These are phyloP conservation scores for Aureobasidium sp. DNA, from an alignment of 2,329 filamentous ascomycete species.

Conservation along the genomic window DNA sequence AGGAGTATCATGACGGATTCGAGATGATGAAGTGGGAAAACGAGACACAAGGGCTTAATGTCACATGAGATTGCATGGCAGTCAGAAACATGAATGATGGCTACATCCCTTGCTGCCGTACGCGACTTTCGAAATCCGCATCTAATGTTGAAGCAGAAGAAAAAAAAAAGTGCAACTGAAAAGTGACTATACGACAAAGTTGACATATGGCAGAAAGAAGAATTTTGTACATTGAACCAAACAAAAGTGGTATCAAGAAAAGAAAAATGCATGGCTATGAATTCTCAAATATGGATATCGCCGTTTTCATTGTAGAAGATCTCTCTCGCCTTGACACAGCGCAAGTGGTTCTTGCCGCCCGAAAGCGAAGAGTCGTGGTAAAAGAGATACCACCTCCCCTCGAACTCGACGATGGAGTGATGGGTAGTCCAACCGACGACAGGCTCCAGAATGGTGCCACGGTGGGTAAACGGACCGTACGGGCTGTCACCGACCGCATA, in stretches of 20 bases:
- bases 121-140: too few species aligned
- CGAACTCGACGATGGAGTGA: conserved; percentile 69
- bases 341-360: conserved; percentile 61
- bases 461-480: conserved; percentile 65
- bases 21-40: too few species aligned
- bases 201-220: too few species aligned
- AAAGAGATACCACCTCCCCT: conserved; percentile 66
- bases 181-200: too few species aligned
- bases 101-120: too few species aligned
- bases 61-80: too few species aligned
- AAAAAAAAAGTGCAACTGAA: too few species aligned
- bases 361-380: conserved; percentile 68
- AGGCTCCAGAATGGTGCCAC: conserved; percentile 64
- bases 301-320: conserved; percentile 64
- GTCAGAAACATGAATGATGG: too few species aligned
- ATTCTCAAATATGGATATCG: conserved; percentile 44
- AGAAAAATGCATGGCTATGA: too few species aligned
- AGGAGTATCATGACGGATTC: conserved; percentile 57
- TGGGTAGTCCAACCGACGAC: conserved; percentile 78
- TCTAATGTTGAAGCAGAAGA: too few species aligned
- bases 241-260: conserved; percentile 2
- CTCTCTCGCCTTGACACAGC: conserved; percentile 68
- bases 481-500: conserved; percentile 62
- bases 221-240: too few species aligned
- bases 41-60: too few species aligned